These are phyloP conservation scores for Trematosphaeria pertusa DNA, from an alignment of 2,329 filamentous ascomycete species.

Conservation along the genomic window DNA sequence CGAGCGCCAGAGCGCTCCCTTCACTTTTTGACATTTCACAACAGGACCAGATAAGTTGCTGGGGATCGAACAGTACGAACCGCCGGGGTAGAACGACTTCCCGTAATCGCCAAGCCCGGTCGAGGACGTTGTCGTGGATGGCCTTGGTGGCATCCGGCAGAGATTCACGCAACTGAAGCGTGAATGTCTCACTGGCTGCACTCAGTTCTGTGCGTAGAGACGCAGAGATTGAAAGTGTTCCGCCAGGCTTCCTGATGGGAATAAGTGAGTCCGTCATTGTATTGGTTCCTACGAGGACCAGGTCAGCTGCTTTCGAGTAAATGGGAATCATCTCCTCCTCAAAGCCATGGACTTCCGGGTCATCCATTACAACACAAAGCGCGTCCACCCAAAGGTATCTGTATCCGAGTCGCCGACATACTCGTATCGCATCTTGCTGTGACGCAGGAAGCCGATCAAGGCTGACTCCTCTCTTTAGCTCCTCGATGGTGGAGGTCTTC, in stretches of 20 bases:
- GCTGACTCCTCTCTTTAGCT: neutral
- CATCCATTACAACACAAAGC: slow-evolving; percentile 8
- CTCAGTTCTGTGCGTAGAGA: neutral
- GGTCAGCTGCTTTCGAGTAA: neutral
- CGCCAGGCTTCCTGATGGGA: neutral
- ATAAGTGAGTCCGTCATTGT: neutral
- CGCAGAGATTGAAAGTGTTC: neutral
- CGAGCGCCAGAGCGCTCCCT: neutral
- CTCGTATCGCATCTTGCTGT: neutral
- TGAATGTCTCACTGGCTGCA: neutral
- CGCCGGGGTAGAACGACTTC: neutral
- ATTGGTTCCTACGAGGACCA: neutral
- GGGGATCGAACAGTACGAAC: neutral
- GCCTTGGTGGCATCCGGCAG: neutral
- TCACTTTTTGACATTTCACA: neutral
- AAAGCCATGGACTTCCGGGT: neutral
- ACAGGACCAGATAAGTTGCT: slow-evolving; percentile 1
- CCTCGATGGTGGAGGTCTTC: neutral
- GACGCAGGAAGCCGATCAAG: neutral
- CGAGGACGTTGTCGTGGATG: neutral
- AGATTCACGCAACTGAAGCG: neutral
- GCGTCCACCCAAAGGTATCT: slow-evolving; percentile 5
- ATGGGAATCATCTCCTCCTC: neutral
- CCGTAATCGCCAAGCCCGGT: neutral
- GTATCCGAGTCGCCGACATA: slow-evolving; percentile 1